These are phyloP conservation scores for Oryza punctata DNA, from an alignment of 176 grass and related monocot genomes.

Conservation along the genomic window DNA sequence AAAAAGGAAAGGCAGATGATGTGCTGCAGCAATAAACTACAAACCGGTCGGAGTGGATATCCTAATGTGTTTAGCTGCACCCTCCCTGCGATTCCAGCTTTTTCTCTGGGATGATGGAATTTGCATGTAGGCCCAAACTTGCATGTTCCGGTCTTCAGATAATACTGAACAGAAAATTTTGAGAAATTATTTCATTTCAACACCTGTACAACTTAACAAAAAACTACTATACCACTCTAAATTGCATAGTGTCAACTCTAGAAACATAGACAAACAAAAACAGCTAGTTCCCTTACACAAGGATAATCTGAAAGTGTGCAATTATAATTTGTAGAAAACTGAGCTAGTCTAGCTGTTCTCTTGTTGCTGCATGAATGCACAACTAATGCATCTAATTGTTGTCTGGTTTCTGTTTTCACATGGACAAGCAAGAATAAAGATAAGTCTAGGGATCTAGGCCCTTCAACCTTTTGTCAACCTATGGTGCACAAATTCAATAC, in stretches of 20 bases:
- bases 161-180: conserved; percentile 58
- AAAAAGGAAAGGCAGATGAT: conserved; percentile 22
- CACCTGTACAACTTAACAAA: neutral
- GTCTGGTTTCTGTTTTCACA: neutral
- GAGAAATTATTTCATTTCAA: conserved; percentile 33
- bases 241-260: conserved; percentile 29
- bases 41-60: conserved; percentile 89
- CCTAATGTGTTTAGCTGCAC: conserved; percentile 85
- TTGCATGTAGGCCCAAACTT: conserved; percentile 99
- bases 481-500: conserved; percentile 20
- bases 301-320: neutral
- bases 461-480: neutral
- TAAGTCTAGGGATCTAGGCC: neutral
- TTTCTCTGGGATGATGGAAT: conserved; percentile 98
- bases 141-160: conserved; percentile 95
- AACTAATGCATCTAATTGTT: neutral
- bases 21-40: conserved; percentile 41
- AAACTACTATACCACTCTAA: conserved; percentile 11
- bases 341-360: neutral
- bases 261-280: conserved; percentile 29
- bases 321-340: conserved; percentile 25
- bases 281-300: neutral
- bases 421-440: neutral
- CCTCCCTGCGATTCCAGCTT: conserved; percentile 85
- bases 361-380: conserved; percentile 2